These are phyloP conservation scores for Paramyrothecium sp. DNA, from an alignment of 2,329 filamentous ascomycete species.

Conservation along the genomic window DNA sequence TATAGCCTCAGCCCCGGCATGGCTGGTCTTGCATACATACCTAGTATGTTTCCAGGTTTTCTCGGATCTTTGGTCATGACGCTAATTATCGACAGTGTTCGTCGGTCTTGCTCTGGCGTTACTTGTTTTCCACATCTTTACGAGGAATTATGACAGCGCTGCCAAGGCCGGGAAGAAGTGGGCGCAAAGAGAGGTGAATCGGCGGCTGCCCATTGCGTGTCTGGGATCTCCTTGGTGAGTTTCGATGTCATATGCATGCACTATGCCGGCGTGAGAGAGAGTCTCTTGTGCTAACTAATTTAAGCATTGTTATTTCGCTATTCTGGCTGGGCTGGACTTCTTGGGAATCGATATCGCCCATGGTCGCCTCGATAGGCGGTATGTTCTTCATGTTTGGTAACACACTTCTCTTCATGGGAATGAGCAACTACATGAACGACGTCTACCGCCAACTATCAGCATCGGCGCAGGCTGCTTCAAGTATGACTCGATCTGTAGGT, in stretches of 20 bases:
- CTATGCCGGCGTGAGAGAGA: conserved; percentile 41
- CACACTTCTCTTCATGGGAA: conserved; percentile 32
- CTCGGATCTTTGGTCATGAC: conserved; percentile 17
- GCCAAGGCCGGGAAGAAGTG: conserved; percentile 23
- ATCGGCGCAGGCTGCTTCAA: conserved; percentile 31
- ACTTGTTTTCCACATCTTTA: conserved; percentile 20
- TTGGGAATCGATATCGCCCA: conserved; percentile 25
- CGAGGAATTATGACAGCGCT: conserved; percentile 22
- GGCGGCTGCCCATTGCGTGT: conserved; percentile 44
- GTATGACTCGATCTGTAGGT: conserved; percentile 29
- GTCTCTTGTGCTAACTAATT: conserved; percentile 11
- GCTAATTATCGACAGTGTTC: conserved; percentile 13
- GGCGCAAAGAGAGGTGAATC: conserved; percentile 26
- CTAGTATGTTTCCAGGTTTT: conserved; percentile 33
- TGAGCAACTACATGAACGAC: conserved; percentile 33
- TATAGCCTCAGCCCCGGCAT: conserved; percentile 46
- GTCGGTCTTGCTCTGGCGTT: conserved; percentile 20
- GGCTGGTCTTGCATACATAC: conserved; percentile 45
- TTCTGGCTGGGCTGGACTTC: conserved; percentile 63
- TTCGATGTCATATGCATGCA: conserved; percentile 36
- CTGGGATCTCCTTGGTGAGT: conserved; percentile 61
- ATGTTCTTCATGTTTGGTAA: conserved; percentile 41
- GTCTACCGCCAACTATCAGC: conserved; percentile 29
- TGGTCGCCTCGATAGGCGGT: conserved; percentile 36
- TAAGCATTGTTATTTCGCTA: conserved; percentile 52